Conservation (phyloP, 768 basidiomycete genomes). For the Scleroderma citrinum region DNA sequence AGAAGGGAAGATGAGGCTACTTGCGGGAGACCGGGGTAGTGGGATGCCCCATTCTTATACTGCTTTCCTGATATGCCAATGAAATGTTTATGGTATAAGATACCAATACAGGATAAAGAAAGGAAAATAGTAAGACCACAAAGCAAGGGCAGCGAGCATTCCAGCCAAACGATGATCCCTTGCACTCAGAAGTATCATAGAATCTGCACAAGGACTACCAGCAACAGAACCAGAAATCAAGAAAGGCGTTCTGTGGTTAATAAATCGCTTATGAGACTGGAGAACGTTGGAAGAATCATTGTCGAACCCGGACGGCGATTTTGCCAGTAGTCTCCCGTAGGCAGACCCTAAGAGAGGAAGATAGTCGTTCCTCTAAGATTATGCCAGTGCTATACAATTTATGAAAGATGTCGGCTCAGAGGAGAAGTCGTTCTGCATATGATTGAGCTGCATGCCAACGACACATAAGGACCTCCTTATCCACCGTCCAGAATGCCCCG, state of each 20-base stretch:
- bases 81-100: too few species aligned
- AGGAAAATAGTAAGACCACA: too few species aligned
- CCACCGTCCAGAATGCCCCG: slow-evolving; percentile 21
- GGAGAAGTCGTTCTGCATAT: slow-evolving; percentile 66
- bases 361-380: too few species aligned
- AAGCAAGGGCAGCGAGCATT: too few species aligned
- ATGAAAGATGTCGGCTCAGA: slow-evolving; percentile 58
- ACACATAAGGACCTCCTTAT: slow-evolving; percentile 45
- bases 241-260: slow-evolving; percentile 41
- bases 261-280: slow-evolving; percentile 53
- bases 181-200: slow-evolving; percentile 54
- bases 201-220: slow-evolving; percentile 19
- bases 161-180: too few species aligned
- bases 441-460: slow-evolving; percentile 64
- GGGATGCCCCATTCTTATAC: too few species aligned
- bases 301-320: slow-evolving; percentile 46
- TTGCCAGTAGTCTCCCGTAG: too few species aligned
- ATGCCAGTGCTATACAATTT: slow-evolving; percentile 40
- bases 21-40: too few species aligned
- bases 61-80: too few species aligned
- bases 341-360: too few species aligned
- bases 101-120: too few species aligned
- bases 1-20: too few species aligned
- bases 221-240: slow-evolving; percentile 38
- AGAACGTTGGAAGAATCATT: slow-evolving; percentile 55